Evolutionary conservation across 441 rosid genomes (phyloP).

Genomic region (Gossypium gossypioides): DNA sequence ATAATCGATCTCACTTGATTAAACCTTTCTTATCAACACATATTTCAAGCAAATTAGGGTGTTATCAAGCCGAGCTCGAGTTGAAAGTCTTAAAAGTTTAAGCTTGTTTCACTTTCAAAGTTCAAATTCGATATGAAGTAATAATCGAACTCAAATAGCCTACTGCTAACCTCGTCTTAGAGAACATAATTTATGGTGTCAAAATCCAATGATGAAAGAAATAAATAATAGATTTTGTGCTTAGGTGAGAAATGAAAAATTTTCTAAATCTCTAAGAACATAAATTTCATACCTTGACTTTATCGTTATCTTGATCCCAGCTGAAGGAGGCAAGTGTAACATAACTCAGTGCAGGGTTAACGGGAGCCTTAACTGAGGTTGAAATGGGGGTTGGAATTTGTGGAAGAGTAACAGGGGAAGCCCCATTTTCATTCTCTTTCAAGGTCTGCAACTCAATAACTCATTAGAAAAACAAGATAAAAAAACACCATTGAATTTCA

Average conservation of each 20-base stretch:
- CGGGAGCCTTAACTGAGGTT: constrained; percentile 33
- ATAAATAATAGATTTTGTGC: background rate
- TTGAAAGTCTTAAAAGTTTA: too few species aligned
- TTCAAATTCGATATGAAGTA: background rate
- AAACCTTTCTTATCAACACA: background rate
- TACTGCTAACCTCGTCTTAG: background rate
- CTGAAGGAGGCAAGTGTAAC: constrained; percentile 61
- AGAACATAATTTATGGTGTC: background rate
- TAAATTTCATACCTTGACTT: constrained; percentile 56
- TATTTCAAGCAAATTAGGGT: too few species aligned
- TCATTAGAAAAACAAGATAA: background rate
- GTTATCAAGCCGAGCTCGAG: too few species aligned
- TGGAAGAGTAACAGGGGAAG: constrained; percentile 18
- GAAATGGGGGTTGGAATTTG: constrained; percentile 38
- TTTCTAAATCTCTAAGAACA: background rate
- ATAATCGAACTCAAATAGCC: background rate
- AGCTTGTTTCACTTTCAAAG: background rate
- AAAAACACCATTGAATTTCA: background rate
- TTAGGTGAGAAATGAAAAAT: background rate
- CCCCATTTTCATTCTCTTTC: constrained; percentile 16
- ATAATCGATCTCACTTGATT: background rate
- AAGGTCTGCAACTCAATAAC: constrained; percentile 27
- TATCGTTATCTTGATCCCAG: constrained; percentile 93
- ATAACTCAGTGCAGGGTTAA: constrained; percentile 31
- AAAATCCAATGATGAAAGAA: background rate